These are phyloP conservation scores for Fusarium subglutinans DNA, from an alignment of 2,329 filamentous ascomycete genomes.

Conservation along the genomic window DNA sequence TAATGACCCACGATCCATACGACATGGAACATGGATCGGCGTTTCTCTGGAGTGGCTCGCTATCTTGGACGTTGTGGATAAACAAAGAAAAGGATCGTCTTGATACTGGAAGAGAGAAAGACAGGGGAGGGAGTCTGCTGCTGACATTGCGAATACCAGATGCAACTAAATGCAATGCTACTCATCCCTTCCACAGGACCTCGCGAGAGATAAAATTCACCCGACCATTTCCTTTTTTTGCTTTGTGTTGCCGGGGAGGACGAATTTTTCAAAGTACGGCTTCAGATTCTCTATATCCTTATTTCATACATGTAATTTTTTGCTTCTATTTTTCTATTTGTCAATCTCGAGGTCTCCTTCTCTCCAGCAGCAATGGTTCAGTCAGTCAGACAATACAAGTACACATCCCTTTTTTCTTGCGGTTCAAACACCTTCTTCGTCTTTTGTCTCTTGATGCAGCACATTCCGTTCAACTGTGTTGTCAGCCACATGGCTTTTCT, in stretches of 20 bases:
- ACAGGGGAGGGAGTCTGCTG: constrained; percentile 27
- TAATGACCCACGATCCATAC: constrained; percentile 39
- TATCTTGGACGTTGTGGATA: constrained; percentile 41
- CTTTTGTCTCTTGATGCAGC: constrained; percentile 4
- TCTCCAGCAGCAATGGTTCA: constrained; percentile 43
- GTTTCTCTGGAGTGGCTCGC: constrained; percentile 38
- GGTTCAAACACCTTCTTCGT: constrained; percentile 18
- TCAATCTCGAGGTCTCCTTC: constrained; percentile 40
- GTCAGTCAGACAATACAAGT: constrained; percentile 44
- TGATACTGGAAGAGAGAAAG: constrained; percentile 38
- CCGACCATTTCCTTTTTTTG: constrained; percentile 35
- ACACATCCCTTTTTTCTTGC: constrained; percentile 32
- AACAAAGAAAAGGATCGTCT: constrained; percentile 35
- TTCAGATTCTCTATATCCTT: constrained; percentile 44
- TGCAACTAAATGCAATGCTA: constrained; percentile 16
- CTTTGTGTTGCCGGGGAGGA: constrained; percentile 40
- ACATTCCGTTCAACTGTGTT: constrained; percentile 17
- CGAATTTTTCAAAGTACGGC: constrained; percentile 41
- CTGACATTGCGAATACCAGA: constrained; percentile 23
- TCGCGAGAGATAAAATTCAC: constrained; percentile 38
- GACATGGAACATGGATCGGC: constrained; percentile 38
- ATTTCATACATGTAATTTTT: constrained; percentile 45
- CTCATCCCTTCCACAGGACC: constrained; percentile 28
- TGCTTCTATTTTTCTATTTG: constrained; percentile 25
- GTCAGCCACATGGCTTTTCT: constrained; percentile 19